Conservation (phyloP, 1,139 yeast genomes). For the Suhomyces ambrosiae region DNA sequence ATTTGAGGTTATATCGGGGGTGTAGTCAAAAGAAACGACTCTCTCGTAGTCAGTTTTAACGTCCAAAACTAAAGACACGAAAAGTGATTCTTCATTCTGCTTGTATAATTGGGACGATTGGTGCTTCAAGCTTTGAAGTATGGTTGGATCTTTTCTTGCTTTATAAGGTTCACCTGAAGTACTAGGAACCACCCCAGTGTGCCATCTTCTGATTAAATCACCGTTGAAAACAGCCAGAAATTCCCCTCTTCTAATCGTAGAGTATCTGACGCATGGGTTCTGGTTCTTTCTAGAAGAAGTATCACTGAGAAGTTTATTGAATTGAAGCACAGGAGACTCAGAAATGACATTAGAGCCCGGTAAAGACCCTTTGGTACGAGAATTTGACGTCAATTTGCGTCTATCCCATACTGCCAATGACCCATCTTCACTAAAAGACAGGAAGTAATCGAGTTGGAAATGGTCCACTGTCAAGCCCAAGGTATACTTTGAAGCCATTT, state of each 20-base stretch:
- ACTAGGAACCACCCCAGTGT: constrained; percentile 61
- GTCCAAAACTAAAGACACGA: constrained; percentile 77
- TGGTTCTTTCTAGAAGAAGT: constrained; percentile 60
- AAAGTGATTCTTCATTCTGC: constrained; percentile 54
- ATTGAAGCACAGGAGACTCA: constrained; percentile 65
- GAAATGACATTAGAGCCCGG: constrained; percentile 28
- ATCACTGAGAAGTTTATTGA: constrained; percentile 69
- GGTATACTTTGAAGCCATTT: constrained; percentile 75
- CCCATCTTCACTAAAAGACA: constrained; percentile 82
- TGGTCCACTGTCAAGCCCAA: constrained; percentile 72
- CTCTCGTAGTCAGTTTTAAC: constrained; percentile 76
- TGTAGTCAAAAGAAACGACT: constrained; percentile 83
- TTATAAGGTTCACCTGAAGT: constrained; percentile 5
- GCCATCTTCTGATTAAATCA: constrained; percentile 79
- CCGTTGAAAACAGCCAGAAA: constrained; percentile 82
- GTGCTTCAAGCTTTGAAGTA: constrained; percentile 32
- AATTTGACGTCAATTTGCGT: constrained; percentile 51
- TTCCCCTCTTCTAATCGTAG: constrained; percentile 69
- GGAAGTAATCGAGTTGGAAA: constrained; percentile 60
- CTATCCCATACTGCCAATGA: constrained; percentile 87
- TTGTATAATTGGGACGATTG: constrained; percentile 41
- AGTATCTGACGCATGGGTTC: constrained; percentile 71
- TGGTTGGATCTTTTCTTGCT: constrained; percentile 13
- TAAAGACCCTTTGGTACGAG: constrained; percentile 17
- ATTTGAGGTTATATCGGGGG: constrained; percentile 51